Evolutionary conservation across 768 basidiomycete genomes (phyloP).

Genomic region (Inosperma sp.): DNA sequence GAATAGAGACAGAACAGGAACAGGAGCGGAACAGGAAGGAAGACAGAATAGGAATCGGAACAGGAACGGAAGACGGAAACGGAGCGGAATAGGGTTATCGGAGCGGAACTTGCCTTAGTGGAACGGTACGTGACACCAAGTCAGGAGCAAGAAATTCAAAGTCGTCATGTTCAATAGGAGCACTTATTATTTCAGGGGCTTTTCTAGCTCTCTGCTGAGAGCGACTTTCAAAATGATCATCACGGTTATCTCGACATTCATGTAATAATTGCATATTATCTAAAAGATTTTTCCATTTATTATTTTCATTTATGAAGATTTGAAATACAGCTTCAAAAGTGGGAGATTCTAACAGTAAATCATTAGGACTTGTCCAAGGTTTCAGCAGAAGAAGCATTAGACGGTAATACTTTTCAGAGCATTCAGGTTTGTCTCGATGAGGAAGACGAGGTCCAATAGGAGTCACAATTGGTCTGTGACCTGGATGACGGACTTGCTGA

Average conservation of each 20-base stretch:
- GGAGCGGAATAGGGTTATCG: no score
- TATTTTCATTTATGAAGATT: constrained; percentile 5
- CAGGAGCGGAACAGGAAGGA: no score
- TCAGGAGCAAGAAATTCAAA: no score
- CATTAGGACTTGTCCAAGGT: constrained; percentile 30
- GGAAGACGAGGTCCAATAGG: constrained; percentile 35
- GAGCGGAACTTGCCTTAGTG: no score
- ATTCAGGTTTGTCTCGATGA: constrained; percentile 20
- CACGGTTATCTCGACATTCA: constrained; percentile 35
- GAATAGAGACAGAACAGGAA: no score
- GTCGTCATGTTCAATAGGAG: not conserved
- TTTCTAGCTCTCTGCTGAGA: not conserved
- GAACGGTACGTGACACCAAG: no score
- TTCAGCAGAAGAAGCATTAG: constrained; percentile 42
- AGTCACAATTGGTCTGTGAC: not conserved
- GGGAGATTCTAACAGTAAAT: constrained; percentile 20
- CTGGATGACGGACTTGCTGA: not conserved
- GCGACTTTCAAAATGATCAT: constrained; percentile 28
- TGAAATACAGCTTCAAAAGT: constrained; percentile 31
- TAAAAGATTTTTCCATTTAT: constrained; percentile 16
- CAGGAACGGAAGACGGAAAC: no score
- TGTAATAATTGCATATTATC: constrained; percentile 40
- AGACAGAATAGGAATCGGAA: no score
- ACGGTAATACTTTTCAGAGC: constrained; percentile 23
- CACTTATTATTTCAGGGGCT: not conserved